Percentiles rank a stretch among this genome's conserved stretches.
Evolutionary conservation across 2,329 filamentous ascomycete species (phyloP).

Genomic region (Aspergillus calidoustus): DNA sequence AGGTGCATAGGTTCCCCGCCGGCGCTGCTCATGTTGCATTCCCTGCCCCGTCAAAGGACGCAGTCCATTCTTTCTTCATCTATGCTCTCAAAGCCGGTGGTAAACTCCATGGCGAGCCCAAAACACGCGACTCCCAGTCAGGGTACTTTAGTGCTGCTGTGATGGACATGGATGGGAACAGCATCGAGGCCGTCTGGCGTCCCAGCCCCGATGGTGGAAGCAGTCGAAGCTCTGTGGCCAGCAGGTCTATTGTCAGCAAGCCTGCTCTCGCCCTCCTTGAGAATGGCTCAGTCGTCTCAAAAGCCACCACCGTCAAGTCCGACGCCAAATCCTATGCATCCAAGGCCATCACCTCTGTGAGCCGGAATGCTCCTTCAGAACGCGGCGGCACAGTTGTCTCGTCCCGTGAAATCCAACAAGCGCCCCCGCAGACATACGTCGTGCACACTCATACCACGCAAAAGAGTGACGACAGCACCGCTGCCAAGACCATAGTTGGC

Average conservation of each 20-base stretch:
- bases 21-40: slow-evolving; percentile 68
- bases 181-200: slow-evolving; percentile 74
- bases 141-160: slow-evolving; percentile 67
- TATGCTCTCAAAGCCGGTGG: slow-evolving; percentile 69
- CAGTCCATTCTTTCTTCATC: slow-evolving; percentile 73
- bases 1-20: slow-evolving; percentile 48
- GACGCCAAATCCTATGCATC: slow-evolving; percentile 36
- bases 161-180: slow-evolving; percentile 81
- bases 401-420: slow-evolving; percentile 28
- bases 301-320: slow-evolving; percentile 34
- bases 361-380: slow-evolving; percentile 26
- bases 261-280: slow-evolving; percentile 43
- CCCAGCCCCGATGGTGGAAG: slow-evolving; percentile 34
- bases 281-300: slow-evolving; percentile 45
- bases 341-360: slow-evolving; percentile 31
- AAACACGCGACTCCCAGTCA: slow-evolving; percentile 56
- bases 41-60: slow-evolving; percentile 66
- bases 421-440: slow-evolving; percentile 29
- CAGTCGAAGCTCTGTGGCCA: slow-evolving; percentile 27
- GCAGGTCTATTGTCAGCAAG: slow-evolving; percentile 31
- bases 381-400: slow-evolving; percentile 23
- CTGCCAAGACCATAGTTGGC: slow-evolving; percentile 69
- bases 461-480: slow-evolving; percentile 45
- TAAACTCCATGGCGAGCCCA: slow-evolving; percentile 61
- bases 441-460: slow-evolving; percentile 33